phyloP scores from a whole-genome alignment of 2,329 filamentous ascomycete species.

The Xylariaceae sp. region DNA sequence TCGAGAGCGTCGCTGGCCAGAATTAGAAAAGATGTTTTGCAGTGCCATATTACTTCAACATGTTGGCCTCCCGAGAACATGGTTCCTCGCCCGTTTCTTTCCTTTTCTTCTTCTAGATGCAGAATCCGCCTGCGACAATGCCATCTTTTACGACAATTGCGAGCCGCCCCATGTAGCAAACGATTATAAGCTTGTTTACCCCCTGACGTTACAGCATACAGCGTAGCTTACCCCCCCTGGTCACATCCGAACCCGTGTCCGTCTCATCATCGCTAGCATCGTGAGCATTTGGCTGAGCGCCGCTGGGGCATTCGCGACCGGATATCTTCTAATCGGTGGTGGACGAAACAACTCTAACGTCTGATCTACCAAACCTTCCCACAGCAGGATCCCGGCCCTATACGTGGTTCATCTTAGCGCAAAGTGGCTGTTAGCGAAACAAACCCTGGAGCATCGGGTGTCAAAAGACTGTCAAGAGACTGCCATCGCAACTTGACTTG shows the following conservation, averaged over 20 bases:
- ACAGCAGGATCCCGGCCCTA: slow-evolving; percentile 20
- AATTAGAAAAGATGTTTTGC: slow-evolving; percentile 11
- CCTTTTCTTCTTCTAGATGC: slow-evolving; percentile 12
- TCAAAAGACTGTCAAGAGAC: no score
- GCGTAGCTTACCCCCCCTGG: slow-evolving; percentile 4
- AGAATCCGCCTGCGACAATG: slow-evolving; percentile 2
- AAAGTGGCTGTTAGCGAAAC: slow-evolving; percentile 16
- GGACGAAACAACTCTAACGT: slow-evolving; percentile 46
- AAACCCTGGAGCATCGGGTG: no score
- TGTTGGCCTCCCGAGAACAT: slow-evolving; percentile 8
- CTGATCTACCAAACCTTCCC: slow-evolving; percentile 34
- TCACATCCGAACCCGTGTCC: slow-evolving; percentile 40
- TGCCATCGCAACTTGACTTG: no score
- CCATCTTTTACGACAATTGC: no score
- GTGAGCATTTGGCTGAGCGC: slow-evolving; percentile 21
- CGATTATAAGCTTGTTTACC: no score
- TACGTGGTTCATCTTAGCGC: background rate
- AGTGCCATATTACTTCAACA: slow-evolving; percentile 13
- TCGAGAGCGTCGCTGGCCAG: no score
- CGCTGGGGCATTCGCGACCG: slow-evolving; percentile 27
- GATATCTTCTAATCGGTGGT: slow-evolving; percentile 36
- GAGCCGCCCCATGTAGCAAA: no score
- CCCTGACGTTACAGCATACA: slow-evolving; percentile 35
- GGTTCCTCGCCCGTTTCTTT: slow-evolving; percentile 15
- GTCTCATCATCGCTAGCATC: slow-evolving; percentile 39